Evolutionary conservation across 345 rosid species (phyloP), one percentile per base, ranked within the genome.

Genomic region (Hypericum androsaemum): DNA sequence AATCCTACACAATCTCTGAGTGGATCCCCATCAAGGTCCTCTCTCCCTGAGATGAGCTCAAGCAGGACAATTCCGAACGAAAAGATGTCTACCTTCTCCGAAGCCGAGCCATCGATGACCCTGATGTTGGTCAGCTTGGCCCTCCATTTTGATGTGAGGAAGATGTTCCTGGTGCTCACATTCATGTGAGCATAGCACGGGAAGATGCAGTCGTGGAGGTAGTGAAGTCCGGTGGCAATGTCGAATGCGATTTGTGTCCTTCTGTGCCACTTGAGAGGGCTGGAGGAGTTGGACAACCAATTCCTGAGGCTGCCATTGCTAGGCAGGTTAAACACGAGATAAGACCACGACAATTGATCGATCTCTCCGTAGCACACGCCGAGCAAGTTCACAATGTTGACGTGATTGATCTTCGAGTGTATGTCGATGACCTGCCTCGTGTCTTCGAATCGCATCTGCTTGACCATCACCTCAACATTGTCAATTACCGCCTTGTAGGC

Each of bases 331-430:
- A 75, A 72, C 35, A 77, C 42, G 2, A 75, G 68, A 54, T 71
- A 75, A 8, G 83, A 71, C 70, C 59, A 70, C 12, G 73, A 52
- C 3, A 36, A 42, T 7, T 62, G 64, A 37, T 50, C 54, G 39
- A 5, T 12, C 28, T 79, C 74, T 36, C 66, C 74, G 14, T 67
- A 69, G 37, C 83, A 79, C 38, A 73, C 78, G 39, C 89, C 89
- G 14, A 61, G 48, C 38, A 77, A 63, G 51, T 54, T 73, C 63
- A 73, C 59, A 57, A 82, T 68, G 22, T 79, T 79, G 43, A 66
- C 64, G 66, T 79, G 81, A 60, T 79, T 79, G 59, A 82, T 77
- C 54, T 63, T 79, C 5, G 81, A 73, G 57, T 71, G 80, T 40
- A 64, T 64, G 35, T 75, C 75, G 11, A 79, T 75, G 8, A 77